These are phyloP conservation scores for Periconia sp. DNA, from an alignment of 2,329 filamentous ascomycete genomes.

Conservation along the genomic window DNA sequence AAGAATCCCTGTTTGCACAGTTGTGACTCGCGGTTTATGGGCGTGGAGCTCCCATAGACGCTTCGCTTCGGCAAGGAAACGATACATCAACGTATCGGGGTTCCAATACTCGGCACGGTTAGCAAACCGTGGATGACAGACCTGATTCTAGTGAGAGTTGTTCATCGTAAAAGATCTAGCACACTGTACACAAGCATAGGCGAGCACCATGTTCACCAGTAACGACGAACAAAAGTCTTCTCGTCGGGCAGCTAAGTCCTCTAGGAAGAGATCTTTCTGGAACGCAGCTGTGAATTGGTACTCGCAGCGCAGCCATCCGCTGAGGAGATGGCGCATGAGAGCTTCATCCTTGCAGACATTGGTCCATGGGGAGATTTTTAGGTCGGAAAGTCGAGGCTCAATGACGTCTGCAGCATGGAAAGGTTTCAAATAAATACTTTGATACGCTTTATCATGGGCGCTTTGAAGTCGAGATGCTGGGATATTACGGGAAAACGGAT, in stretches of 20 bases:
- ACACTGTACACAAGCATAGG: slow-evolving; percentile 5
- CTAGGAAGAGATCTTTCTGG: slow-evolving; percentile 10
- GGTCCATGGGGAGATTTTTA: slow-evolving; percentile 19
- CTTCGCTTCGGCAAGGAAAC: slow-evolving; percentile 13
- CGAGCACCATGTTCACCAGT: slow-evolving; percentile 11
- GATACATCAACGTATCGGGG: slow-evolving; percentile 9
- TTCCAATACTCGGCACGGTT: slow-evolving; percentile 12
- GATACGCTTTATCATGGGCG: background rate
- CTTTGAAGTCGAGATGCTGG: no score
- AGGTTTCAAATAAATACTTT: slow-evolving; percentile 15
- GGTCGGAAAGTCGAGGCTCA: slow-evolving; percentile 17
- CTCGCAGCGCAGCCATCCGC: no score
- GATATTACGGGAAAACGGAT: no score
- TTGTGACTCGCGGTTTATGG: slow-evolving; percentile 3
- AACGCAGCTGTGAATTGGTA: no score
- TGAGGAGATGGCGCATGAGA: no score
- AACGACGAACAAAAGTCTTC: slow-evolving; percentile 9
- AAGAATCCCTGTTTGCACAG: slow-evolving; percentile 7
- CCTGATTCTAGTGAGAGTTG: background rate
- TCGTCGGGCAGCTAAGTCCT: slow-evolving; percentile 5
- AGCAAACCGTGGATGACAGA: slow-evolving; percentile 1
- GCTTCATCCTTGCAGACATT: background rate
- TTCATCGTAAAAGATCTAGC: background rate
- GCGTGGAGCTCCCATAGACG: slow-evolving; percentile 13
- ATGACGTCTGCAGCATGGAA: slow-evolving; percentile 19